Conservation (phyloP, 768 basidiomycete genomes). For the Russula olivacea region DNA sequence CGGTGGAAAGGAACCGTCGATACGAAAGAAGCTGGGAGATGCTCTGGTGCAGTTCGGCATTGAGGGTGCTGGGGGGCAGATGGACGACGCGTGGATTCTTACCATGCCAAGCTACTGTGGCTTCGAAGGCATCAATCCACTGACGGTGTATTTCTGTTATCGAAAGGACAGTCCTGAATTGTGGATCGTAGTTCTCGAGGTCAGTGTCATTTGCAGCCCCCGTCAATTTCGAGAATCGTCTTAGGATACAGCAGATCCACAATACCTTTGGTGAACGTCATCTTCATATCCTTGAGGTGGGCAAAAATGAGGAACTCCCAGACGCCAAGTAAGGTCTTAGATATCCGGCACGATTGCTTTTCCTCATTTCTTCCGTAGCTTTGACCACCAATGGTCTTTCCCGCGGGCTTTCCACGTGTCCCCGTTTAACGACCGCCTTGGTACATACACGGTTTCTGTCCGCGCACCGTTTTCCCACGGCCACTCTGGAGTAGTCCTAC, state of each 20-base stretch:
- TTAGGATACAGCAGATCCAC: slow-evolving; percentile 43
- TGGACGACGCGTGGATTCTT: slow-evolving; percentile 62
- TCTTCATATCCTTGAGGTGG: slow-evolving; percentile 48
- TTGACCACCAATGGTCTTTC: slow-evolving; percentile 61
- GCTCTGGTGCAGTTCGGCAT: slow-evolving; percentile 34
- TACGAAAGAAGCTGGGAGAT: slow-evolving; percentile 39
- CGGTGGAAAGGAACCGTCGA: slow-evolving; percentile 25
- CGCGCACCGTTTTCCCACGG: slow-evolving; percentile 38
- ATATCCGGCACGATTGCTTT: background rate
- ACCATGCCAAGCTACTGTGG: slow-evolving; percentile 68
- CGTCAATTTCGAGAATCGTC: background rate
- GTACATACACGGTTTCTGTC: slow-evolving; percentile 56
- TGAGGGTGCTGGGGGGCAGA: slow-evolving; percentile 15
- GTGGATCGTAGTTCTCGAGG: slow-evolving; percentile 52
- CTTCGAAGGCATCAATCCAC: slow-evolving; percentile 63
- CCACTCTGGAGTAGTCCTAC: slow-evolving; percentile 10
- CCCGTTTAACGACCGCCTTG: slow-evolving; percentile 66
- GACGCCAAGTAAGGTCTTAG: slow-evolving; percentile 12
- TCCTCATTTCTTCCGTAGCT: slow-evolving; percentile 32
- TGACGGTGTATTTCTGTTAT: slow-evolving; percentile 66
- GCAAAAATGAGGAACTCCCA: slow-evolving; percentile 40
- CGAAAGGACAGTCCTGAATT: slow-evolving; percentile 29
- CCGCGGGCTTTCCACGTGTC: slow-evolving; percentile 68
- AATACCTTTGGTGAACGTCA: slow-evolving; percentile 73
- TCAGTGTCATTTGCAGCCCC: slow-evolving; percentile 27